Evolutionary conservation across 2,329 filamentous ascomycete species (phyloP).

Genomic region (Chaetoscypha palmicola): DNA sequence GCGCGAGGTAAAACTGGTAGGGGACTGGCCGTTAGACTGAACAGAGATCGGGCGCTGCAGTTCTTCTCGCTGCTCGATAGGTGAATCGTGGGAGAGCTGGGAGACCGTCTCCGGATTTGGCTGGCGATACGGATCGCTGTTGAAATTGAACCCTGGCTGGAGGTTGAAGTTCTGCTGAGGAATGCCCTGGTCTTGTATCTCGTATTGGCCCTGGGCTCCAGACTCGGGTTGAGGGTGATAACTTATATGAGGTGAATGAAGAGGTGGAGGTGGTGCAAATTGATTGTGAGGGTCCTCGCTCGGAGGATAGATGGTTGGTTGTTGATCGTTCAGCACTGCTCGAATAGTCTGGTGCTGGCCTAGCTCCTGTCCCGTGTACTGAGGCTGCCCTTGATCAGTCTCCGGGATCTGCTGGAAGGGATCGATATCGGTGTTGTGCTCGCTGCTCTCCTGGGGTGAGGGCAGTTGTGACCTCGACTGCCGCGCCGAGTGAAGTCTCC

Average conservation of each 20-base stretch:
- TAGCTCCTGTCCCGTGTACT: constrained; percentile 15
- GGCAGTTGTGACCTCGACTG: constrained; percentile 24
- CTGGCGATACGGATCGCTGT: constrained; percentile 31
- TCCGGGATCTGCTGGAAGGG: constrained; percentile 26
- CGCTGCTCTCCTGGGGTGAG: constrained; percentile 26
- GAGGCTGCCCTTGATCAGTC: constrained; percentile 12
- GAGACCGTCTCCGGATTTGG: constrained; percentile 54
- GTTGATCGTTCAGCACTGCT: constrained; percentile 21
- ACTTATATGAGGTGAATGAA: constrained; percentile 17
- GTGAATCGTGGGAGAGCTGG: constrained; percentile 56
- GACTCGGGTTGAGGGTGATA: constrained; percentile 23
- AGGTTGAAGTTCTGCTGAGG: constrained; percentile 31
- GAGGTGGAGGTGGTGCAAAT: constrained; percentile 18
- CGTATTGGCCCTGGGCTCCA: constrained; percentile 24
- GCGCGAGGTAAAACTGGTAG: constrained; percentile 15
- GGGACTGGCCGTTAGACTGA: constrained; percentile 28
- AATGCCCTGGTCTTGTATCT: constrained; percentile 17
- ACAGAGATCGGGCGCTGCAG: constrained; percentile 27
- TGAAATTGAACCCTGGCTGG: constrained; percentile 28
- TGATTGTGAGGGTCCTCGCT: constrained; percentile 32
- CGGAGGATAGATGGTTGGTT: constrained; percentile 14
- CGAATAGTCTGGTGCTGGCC: constrained; percentile 25
- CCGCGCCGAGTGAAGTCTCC: constrained; percentile 31
- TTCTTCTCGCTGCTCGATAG: constrained; percentile 30
- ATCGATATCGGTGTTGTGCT: constrained; percentile 25